Conservation (phyloP, 2,329 filamentous ascomycete species). For the Zasmidium citrigriseum region DNA sequence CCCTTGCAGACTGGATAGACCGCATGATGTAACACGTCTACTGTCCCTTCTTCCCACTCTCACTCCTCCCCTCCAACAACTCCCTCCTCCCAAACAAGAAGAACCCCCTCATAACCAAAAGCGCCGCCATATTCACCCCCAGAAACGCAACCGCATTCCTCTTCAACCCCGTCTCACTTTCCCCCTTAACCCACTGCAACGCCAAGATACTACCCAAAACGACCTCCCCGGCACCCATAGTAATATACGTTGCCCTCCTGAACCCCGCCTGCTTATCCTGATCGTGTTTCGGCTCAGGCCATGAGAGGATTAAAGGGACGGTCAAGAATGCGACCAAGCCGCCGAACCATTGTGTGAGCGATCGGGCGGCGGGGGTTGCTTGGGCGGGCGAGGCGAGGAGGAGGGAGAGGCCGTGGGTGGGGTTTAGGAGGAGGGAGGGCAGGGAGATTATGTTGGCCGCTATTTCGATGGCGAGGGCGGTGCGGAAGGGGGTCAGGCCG, state of each 20-base stretch:
- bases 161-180: constrained; percentile 11
- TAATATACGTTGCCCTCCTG: constrained; percentile 11
- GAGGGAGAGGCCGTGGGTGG: constrained; percentile 12
- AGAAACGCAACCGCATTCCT: constrained; percentile 4
- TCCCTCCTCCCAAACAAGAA: constrained; percentile 14
- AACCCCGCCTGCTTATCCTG: constrained; percentile 4
- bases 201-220: constrained; percentile 4
- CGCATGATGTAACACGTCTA: no score
- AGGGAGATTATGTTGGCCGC: constrained; percentile 13
- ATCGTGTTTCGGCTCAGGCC: constrained; percentile 3
- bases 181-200: constrained; percentile 1
- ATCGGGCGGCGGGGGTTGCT: constrained; percentile 5
- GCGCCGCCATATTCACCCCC: constrained; percentile 2
- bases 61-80: constrained; percentile 5
- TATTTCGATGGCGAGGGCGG: constrained; percentile 16
- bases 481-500: constrained; percentile 12
- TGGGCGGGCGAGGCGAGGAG: constrained; percentile 4
- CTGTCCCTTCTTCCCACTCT: not conserved
- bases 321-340: constrained; percentile 10
- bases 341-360: constrained; percentile 11
- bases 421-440: constrained; percentile 13
- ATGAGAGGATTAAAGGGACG: constrained; percentile 11
- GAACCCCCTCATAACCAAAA: constrained; percentile 7
- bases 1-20: no score
- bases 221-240: constrained; percentile 12